Evolutionary conservation across 2,329 filamentous ascomycete species (phyloP).

Genomic region (Botrytis tulipae): DNA sequence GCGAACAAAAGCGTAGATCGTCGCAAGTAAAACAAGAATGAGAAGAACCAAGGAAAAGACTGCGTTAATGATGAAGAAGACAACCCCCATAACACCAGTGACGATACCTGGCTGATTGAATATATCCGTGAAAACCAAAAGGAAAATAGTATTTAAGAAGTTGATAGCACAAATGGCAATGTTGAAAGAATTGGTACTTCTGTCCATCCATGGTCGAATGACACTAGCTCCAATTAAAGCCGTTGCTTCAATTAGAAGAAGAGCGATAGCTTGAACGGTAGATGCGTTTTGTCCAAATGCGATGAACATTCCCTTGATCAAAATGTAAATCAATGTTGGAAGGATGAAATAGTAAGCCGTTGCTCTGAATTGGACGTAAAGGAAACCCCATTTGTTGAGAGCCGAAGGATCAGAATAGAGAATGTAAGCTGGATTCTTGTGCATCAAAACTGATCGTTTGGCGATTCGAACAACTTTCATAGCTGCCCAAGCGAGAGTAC

Average conservation of each 20-base stretch:
- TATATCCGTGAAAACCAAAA: constrained; percentile 82
- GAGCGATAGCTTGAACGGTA: constrained; percentile 73
- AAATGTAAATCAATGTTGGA: constrained; percentile 70
- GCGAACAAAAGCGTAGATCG: constrained; percentile 75
- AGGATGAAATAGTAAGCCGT: constrained; percentile 95
- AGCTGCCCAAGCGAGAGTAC: constrained; percentile 79
- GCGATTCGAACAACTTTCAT: constrained; percentile 88
- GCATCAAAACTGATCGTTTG: constrained; percentile 82
- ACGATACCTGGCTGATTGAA: constrained; percentile 83
- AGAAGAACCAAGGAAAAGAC: constrained; percentile 79
- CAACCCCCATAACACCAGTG: constrained; percentile 81
- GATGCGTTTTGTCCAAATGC: constrained; percentile 71
- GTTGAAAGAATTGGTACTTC: constrained; percentile 96
- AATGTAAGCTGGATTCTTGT: constrained; percentile 96
- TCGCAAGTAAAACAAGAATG: constrained; percentile 76
- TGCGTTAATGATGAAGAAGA: constrained; percentile 86
- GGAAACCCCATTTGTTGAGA: constrained; percentile 96
- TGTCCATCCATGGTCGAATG: constrained; percentile 95
- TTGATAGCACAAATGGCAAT: constrained; percentile 88
- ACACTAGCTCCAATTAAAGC: constrained; percentile 77
- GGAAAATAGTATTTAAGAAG: constrained; percentile 85
- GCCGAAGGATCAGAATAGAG: constrained; percentile 92
- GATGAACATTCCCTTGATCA: constrained; percentile 90
- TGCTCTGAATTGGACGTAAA: constrained; percentile 95
- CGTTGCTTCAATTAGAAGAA: constrained; percentile 78